A percentile compares a stretch with the other conserved stretches of the same genome.
Conservation (phyloP, 1,284 basidiomycete genomes). For the Tylopilus orsonianus region DNA sequence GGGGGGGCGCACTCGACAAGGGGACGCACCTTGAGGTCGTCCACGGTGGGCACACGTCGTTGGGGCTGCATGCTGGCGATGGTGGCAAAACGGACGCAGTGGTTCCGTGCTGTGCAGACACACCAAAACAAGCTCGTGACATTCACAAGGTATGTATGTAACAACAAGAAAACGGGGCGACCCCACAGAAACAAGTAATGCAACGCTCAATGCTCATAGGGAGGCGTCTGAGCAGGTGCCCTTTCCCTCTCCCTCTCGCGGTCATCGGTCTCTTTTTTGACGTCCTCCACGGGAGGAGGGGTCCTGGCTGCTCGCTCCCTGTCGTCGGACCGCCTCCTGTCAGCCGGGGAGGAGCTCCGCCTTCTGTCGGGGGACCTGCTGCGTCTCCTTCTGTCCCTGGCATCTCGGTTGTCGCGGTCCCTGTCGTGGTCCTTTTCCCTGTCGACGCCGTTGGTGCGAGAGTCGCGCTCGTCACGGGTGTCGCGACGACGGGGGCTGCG, state of each 20-base stretch:
- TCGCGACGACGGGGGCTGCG: slow-evolving; percentile 44
- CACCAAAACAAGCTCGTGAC: slow-evolving; percentile 9
- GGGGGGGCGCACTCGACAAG: background rate
- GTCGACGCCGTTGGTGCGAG: slow-evolving; percentile 40
- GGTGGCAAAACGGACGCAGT: too few relatives aligned
- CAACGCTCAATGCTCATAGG: slow-evolving; percentile 44
- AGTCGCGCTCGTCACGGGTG: slow-evolving; percentile 41
- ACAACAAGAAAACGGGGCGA: background rate
- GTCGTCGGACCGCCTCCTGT: slow-evolving; percentile 46
- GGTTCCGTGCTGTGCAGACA: too few relatives aligned
- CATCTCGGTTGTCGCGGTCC: slow-evolving; percentile 28
- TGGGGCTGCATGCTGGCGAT: slow-evolving; percentile 23
- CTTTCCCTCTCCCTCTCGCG: slow-evolving; percentile 35
- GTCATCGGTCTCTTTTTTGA: slow-evolving; percentile 48
- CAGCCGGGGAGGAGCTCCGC: slow-evolving; percentile 48
- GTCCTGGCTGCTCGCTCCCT: slow-evolving; percentile 46
- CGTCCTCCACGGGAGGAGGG: slow-evolving; percentile 43
- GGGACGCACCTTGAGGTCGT: slow-evolving; percentile 32
- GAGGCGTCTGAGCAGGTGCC: slow-evolving; percentile 43
- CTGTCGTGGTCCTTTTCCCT: slow-evolving; percentile 39
- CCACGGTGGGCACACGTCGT: slow-evolving; percentile 30
- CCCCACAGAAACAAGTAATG: background rate
- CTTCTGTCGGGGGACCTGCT: slow-evolving; percentile 49
- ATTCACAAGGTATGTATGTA: slow-evolving; percentile 29
- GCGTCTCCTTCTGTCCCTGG: slow-evolving; percentile 47